Evolutionary conservation across 2,329 filamentous ascomycete genomes (phyloP).

Genomic region (Arthroderma sp.): DNA sequence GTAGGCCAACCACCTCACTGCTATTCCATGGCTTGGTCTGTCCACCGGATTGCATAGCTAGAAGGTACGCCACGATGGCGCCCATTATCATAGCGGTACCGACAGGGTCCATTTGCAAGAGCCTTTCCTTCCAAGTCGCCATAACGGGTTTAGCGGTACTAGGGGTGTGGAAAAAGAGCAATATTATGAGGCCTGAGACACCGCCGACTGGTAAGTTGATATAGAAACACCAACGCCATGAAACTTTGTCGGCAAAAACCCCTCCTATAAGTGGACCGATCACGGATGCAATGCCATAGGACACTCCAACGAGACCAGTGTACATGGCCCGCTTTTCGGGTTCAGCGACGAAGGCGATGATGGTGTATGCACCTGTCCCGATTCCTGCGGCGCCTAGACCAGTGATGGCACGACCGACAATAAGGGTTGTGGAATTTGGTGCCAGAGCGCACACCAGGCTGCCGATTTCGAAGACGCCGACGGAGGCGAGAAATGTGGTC

Average conservation of each 20-base stretch:
- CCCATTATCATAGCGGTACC: slow-evolving; percentile 38
- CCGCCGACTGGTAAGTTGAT: slow-evolving; percentile 29
- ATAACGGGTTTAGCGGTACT: slow-evolving; percentile 10
- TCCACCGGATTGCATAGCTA: slow-evolving; percentile 40
- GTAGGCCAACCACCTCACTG: slow-evolving; percentile 35
- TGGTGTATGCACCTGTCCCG: slow-evolving; percentile 30
- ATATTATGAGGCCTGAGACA: slow-evolving; percentile 15
- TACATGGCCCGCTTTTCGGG: slow-evolving; percentile 28
- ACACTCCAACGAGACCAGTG: slow-evolving; percentile 29
- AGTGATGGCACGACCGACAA: slow-evolving; percentile 32
- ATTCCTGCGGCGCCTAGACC: slow-evolving; percentile 30
- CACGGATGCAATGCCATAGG: slow-evolving; percentile 26
- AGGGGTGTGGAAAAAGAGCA: slow-evolving; percentile 19
- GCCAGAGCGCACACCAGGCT: slow-evolving; percentile 29
- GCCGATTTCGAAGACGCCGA: slow-evolving; percentile 33
- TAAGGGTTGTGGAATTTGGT: slow-evolving; percentile 27
- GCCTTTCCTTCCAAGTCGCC: slow-evolving; percentile 17
- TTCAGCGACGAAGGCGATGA: slow-evolving; percentile 32
- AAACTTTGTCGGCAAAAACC: slow-evolving; percentile 31
- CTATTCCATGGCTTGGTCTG: slow-evolving; percentile 35
- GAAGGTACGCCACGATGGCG: slow-evolving; percentile 34
- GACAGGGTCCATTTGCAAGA: slow-evolving; percentile 28
- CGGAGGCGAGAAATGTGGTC: slow-evolving; percentile 28
- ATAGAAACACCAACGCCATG: slow-evolving; percentile 36
- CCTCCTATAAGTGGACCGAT: slow-evolving; percentile 23